A percentile compares a stretch with the other conserved stretches of the same genome.
Evolutionary conservation across 345 rosid genomes (phyloP).

Genomic region (Boechera retrofracta): DNA sequence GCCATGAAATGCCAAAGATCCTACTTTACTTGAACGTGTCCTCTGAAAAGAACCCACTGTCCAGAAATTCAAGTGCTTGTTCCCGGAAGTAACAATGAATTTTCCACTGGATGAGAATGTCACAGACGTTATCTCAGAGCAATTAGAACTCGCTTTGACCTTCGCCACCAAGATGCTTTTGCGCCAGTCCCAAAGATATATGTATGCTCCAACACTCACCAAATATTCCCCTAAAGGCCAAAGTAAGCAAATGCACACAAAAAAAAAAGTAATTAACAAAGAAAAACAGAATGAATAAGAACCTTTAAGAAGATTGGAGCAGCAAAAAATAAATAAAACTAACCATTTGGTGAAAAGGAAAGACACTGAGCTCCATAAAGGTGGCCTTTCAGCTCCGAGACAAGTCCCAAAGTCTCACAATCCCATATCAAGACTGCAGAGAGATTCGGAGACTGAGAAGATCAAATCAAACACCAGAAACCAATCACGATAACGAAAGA

Average conservation of each 20-base stretch:
- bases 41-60: constrained; percentile 60
- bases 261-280: not conserved
- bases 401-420: constrained; percentile 46
- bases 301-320: not conserved
- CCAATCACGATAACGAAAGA: constrained; percentile 6
- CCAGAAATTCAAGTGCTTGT: constrained; percentile 81
- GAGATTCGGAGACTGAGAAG: constrained; percentile 69
- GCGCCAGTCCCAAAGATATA: constrained; percentile 85
- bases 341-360: constrained; percentile 86
- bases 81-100: constrained; percentile 75
- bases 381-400: constrained; percentile 81
- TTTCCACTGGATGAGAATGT: constrained; percentile 69
- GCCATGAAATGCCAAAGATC: constrained; percentile 52
- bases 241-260: not conserved
- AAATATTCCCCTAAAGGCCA: constrained; percentile 65
- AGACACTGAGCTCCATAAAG: constrained; percentile 76
- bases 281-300: not conserved
- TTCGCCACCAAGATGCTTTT: constrained; percentile 61
- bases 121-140: constrained; percentile 64
- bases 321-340: constrained; percentile 30
- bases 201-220: constrained; percentile 81
- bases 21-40: constrained; percentile 55
- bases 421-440: constrained; percentile 89
- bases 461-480: constrained; percentile 39
- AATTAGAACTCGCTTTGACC: constrained; percentile 70